Conservation (phyloP, 441 rosid species). For the Jatropha podagrica region DNA sequence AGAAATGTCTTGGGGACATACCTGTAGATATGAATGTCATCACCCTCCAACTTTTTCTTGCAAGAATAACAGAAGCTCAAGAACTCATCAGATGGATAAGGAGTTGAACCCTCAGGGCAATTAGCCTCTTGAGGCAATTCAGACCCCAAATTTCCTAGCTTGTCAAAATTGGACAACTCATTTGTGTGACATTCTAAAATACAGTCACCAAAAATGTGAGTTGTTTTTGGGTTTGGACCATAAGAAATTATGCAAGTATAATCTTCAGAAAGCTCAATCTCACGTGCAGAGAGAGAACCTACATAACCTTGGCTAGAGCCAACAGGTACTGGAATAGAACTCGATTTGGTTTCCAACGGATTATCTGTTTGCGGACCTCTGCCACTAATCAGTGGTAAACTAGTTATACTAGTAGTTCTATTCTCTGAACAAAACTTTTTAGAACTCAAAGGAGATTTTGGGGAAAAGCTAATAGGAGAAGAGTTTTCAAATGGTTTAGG, state of each 20-base stretch:
- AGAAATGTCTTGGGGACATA: slow-evolving; percentile 19
- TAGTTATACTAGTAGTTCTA: slow-evolving; percentile 22
- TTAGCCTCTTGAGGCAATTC: slow-evolving; percentile 28
- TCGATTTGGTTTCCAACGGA: slow-evolving; percentile 28
- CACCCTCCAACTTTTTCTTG: slow-evolving; percentile 35
- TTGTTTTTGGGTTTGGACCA: slow-evolving; percentile 63
- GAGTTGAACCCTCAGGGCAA: slow-evolving; percentile 19
- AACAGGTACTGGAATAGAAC: slow-evolving; percentile 41
- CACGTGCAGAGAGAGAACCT: slow-evolving; percentile 41
- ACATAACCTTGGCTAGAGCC: slow-evolving; percentile 24
- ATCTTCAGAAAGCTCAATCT: slow-evolving; percentile 60
- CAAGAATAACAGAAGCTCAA: slow-evolving; percentile 39
- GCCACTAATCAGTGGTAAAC: slow-evolving; percentile 28
- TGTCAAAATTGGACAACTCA: slow-evolving; percentile 34
- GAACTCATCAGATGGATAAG: slow-evolving; percentile 33
- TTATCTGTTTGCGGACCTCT: slow-evolving; percentile 20
- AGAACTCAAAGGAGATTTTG: slow-evolving; percentile 24
- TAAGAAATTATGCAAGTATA: slow-evolving; percentile 63
- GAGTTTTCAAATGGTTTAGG: slow-evolving; percentile 19
- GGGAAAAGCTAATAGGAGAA: slow-evolving; percentile 21
- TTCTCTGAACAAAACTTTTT: slow-evolving; percentile 29
- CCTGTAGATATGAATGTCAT: slow-evolving; percentile 40
- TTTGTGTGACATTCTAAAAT: slow-evolving; percentile 52
- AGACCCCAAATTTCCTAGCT: slow-evolving; percentile 28
- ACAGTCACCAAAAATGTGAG: slow-evolving; percentile 55